Conservation (phyloP, 768 basidiomycete species). For the Tylopilus plumbeoviolaceoides region DNA sequence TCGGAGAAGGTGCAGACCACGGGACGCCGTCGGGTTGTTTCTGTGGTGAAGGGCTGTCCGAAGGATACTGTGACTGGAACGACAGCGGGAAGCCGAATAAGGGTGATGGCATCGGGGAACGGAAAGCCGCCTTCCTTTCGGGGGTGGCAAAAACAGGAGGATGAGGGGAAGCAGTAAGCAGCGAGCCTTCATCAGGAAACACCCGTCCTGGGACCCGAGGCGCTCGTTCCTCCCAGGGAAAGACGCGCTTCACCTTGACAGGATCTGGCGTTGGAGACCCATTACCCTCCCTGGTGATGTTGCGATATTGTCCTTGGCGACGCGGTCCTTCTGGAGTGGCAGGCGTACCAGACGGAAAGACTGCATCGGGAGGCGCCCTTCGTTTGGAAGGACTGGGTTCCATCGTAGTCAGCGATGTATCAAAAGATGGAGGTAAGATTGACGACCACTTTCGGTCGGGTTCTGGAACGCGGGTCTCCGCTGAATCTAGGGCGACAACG, state of each 20-base stretch:
- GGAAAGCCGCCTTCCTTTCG: constrained; percentile 14
- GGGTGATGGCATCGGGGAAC: constrained; percentile 32
- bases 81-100: constrained; percentile 48
- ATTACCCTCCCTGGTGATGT: constrained; percentile 46
- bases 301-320: constrained; percentile 71
- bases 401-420: constrained; percentile 22
- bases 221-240: constrained; percentile 92
- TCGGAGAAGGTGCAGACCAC: constrained; percentile 41
- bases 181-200: constrained; percentile 64
- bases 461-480: constrained; percentile 78
- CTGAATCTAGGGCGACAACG: constrained; percentile 51
- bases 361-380: constrained; percentile 28
- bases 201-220: constrained; percentile 64
- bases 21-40: constrained; percentile 63
- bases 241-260: constrained; percentile 69
- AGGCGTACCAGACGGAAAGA: constrained; percentile 58
- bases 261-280: constrained; percentile 60
- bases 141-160: constrained; percentile 33
- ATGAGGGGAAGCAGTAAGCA: constrained; percentile 33
- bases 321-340: constrained; percentile 64
- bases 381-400: constrained; percentile 14
- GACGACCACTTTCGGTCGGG: constrained; percentile 38
- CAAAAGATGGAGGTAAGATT: constrained; percentile 31
- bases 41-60: constrained; percentile 81
- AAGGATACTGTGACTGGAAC: constrained; percentile 72